Percentiles rank a stretch among this genome's conserved stretches.
phyloP scores from a whole-genome alignment of 1,284 basidiomycete species.

The Athelia psychrophila region DNA sequence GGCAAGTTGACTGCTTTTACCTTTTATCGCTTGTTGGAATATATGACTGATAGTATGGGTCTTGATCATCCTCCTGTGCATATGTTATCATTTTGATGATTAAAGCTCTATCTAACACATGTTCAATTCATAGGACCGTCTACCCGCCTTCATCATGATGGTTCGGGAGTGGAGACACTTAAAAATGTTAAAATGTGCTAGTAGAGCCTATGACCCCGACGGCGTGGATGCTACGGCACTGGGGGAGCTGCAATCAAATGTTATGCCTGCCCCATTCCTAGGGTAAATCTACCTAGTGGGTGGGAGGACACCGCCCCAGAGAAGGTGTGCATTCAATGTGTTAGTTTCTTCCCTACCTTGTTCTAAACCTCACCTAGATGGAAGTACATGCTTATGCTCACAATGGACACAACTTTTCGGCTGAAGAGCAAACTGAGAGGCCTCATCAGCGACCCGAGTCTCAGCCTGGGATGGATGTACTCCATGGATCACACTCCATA shows the following conservation, averaged over 20 bases:
- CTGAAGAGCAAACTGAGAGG: slow-evolving; percentile 10
- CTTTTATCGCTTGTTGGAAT: slow-evolving; percentile 13
- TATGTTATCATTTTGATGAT: no score
- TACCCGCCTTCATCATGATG: not conserved
- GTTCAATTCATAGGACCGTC: not conserved
- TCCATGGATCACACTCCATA: slow-evolving; percentile 6
- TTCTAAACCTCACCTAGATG: slow-evolving; percentile 6
- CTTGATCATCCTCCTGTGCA: not conserved
- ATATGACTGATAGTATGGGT: slow-evolving; percentile 8
- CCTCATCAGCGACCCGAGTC: slow-evolving; percentile 8
- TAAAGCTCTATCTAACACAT: no score
- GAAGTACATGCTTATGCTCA: slow-evolving; percentile 11
- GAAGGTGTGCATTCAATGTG: no score
- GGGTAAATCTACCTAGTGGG: slow-evolving; percentile 6
- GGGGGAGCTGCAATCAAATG: slow-evolving; percentile 10
- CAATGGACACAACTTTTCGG: slow-evolving; percentile 19
- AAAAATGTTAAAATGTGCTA: not conserved
- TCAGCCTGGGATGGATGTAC: slow-evolving; percentile 15
- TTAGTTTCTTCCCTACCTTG: no score
- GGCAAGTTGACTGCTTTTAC: slow-evolving; percentile 9
- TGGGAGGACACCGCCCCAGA: slow-evolving; percentile 12
- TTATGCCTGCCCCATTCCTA: slow-evolving; percentile 15
- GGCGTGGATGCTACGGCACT: slow-evolving; percentile 7
- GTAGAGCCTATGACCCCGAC: slow-evolving; percentile 7
- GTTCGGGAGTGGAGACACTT: not conserved